Base-by-base conservation (phyloP, 495 filamentous ascomycete genomes). In the Corynascus novoguineensis region DNA sequence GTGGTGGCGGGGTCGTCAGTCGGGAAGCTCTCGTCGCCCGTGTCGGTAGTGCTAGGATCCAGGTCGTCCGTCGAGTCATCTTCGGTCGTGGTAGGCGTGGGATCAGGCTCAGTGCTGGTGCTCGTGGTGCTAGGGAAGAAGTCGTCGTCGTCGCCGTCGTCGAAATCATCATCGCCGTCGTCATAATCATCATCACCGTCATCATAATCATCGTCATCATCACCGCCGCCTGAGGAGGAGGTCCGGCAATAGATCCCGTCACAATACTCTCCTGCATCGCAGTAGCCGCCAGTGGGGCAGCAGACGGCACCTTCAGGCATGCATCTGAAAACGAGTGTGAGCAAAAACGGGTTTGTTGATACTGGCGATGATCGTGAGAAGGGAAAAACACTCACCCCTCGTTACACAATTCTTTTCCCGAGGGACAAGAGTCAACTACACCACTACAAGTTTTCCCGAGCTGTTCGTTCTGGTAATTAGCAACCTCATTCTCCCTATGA, bases 291-390 rank as follows among this genome's bases (percentile, higher is more conserved):
- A 24, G 35, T 38, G n/a, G 54, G 32, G 41, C 62, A 67, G 53
- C 64, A 67, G 27, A 60, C 59, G 22, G 27, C 57, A 28, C 35
- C 40, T 2, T 29, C 34, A n/a, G 64, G 64, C 53, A 67, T 67
- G 50, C 64, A 67, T 4, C 55, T 60, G 53, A 31, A 14, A 5
- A 22, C 31, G 17, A 40, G 38, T 2, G 27, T 32, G 1, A 41
- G 37, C 24, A 12, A 9, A 6, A 25, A 1, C n/a, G 19, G 25
- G 28, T n/a, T n/a, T n/a, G n/a, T n/a, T n/a, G n/a, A n/a, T n/a
- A n/a, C n/a, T n/a, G n/a, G n/a, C n/a, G n/a, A n/a, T 28, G 32
- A 17, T 11, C 21, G 15, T 15, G 4, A 41, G 4, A 19, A 12
- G 24, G 6, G 21, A 14, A 22, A 1, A 10, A 28, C 2, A 6